Percentiles rank a stretch among this genome's conserved stretches.
phyloP scores from a whole-genome alignment of 257 asterid species.

The Scutellaria baicalensis region DNA sequence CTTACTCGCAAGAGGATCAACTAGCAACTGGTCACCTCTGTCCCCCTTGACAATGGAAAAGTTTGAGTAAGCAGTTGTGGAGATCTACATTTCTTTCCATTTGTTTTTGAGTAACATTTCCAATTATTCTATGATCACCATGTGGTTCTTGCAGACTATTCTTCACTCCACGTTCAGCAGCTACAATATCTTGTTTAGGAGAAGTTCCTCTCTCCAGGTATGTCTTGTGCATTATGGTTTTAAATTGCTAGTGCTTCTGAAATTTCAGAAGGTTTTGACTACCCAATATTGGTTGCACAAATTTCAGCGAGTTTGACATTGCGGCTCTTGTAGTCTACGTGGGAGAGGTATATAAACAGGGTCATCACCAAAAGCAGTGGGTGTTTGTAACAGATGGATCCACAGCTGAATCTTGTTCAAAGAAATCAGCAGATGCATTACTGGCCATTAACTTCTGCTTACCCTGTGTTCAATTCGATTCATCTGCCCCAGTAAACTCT shows the following conservation, averaged over 20 bases:
- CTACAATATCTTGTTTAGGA: slow-evolving; percentile 56
- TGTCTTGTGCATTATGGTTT: slow-evolving; percentile 11
- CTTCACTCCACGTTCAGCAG: slow-evolving; percentile 65
- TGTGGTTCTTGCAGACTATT: slow-evolving; percentile 53
- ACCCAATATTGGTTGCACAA: slow-evolving; percentile 19
- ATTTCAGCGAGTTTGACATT: slow-evolving; percentile 82
- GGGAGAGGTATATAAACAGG: slow-evolving; percentile 64
- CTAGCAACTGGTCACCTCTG: slow-evolving; percentile 66
- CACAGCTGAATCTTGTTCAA: slow-evolving; percentile 18
- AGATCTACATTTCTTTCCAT: neutral
- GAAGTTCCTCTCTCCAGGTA: slow-evolving; percentile 77
- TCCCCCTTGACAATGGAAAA: slow-evolving; percentile 35
- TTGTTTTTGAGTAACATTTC: neutral
- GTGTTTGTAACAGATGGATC: slow-evolving; percentile 83
- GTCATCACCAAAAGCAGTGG: slow-evolving; percentile 81
- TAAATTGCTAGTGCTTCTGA: slow-evolving; percentile 12
- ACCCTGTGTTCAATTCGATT: slow-evolving; percentile 38
- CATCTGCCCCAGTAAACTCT: slow-evolving; percentile 45
- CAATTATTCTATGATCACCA: slow-evolving; percentile 9
- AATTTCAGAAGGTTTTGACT: slow-evolving; percentile 2
- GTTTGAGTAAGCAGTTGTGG: slow-evolving; percentile 49
- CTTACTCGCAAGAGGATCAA: slow-evolving; percentile 73
- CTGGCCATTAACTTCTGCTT: slow-evolving; percentile 73
- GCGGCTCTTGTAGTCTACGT: slow-evolving; percentile 75
- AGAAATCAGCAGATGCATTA: slow-evolving; percentile 41